A percentile compares a stretch with the other conserved stretches of the same genome.
Evolutionary conservation across 2,329 filamentous ascomycete genomes (phyloP).

Genomic region (Paecilomyces variotii): DNA sequence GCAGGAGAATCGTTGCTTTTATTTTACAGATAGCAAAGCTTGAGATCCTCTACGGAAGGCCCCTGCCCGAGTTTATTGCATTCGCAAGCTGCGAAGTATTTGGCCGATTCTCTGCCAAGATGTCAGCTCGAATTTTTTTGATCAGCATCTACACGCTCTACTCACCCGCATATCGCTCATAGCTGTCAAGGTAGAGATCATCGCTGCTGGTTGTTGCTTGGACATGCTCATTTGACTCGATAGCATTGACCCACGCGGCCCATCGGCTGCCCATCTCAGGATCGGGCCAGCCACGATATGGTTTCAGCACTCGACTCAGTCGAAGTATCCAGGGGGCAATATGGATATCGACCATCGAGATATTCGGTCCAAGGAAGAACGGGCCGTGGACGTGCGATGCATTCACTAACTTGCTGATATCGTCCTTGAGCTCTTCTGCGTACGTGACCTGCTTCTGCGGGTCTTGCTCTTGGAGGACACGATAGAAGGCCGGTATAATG

Average conservation of each 20-base stretch:
- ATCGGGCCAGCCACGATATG: slow-evolving; percentile 59
- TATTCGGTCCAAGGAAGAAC: slow-evolving; percentile 55
- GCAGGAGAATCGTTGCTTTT: not conserved
- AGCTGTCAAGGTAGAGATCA: slow-evolving; percentile 58
- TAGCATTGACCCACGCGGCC: slow-evolving; percentile 61
- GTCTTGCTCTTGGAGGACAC: slow-evolving; percentile 60
- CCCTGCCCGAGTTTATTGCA: slow-evolving; percentile 51
- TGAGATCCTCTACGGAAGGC: slow-evolving; percentile 40
- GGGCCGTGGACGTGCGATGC: slow-evolving; percentile 55
- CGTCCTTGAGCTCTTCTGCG: slow-evolving; percentile 54
- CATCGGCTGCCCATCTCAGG: slow-evolving; percentile 57
- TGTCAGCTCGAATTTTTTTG: slow-evolving; percentile 3
- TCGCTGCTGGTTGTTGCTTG: slow-evolving; percentile 59
- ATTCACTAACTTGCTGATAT: slow-evolving; percentile 56
- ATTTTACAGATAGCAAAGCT: not conserved
- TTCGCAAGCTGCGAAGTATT: slow-evolving; percentile 51
- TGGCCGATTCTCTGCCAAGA: slow-evolving; percentile 46
- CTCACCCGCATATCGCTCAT: slow-evolving; percentile 54
- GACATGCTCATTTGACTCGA: slow-evolving; percentile 57
- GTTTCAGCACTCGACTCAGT: slow-evolving; percentile 56
- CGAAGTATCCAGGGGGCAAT: slow-evolving; percentile 68
- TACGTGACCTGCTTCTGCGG: slow-evolving; percentile 49
- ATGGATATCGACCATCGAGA: slow-evolving; percentile 65
- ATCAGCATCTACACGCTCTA: slow-evolving; percentile 7
- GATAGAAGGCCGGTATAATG: slow-evolving; percentile 70